A percentile compares a stretch with the other conserved stretches of the same genome.
Evolutionary conservation across 176 grass and related monocot genomes (phyloP).

Genomic region (Poa pratensis): DNA sequence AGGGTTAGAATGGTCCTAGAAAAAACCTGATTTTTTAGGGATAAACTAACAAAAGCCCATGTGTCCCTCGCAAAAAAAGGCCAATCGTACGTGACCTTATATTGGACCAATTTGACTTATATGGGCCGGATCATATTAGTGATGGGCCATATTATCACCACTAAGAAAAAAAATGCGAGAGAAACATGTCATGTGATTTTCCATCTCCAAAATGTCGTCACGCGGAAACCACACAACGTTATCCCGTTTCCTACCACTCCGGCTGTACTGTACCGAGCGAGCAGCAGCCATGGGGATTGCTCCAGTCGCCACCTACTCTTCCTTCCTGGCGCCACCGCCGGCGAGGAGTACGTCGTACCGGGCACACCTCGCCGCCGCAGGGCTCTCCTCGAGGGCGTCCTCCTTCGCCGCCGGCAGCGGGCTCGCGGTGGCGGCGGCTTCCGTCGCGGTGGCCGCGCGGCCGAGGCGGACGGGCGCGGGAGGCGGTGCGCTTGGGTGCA

Average conservation of each 20-base stretch:
- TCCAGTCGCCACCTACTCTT: conserved; percentile 47
- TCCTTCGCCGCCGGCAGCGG: conserved; percentile 35
- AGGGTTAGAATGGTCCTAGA: no score
- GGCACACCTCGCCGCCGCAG: conserved; percentile 23
- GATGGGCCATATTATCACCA: neutral
- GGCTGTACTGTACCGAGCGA: neutral
- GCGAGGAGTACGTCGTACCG: neutral
- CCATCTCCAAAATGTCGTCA: neutral
- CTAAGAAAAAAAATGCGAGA: neutral
- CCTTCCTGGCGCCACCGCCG: neutral
- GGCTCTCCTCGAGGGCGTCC: conserved; percentile 48
- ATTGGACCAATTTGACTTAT: neutral
- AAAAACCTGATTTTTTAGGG: neutral
- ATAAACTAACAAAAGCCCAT: neutral
- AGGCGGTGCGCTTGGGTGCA: conserved; percentile 60
- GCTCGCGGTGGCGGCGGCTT: conserved; percentile 29
- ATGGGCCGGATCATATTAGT: neutral
- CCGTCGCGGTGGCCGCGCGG: conserved; percentile 23
- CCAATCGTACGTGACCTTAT: neutral
- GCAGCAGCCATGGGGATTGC: conserved; percentile 42
- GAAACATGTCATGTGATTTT: neutral
- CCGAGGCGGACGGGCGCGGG: conserved; percentile 42
- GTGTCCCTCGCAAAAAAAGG: no score
- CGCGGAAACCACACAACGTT: neutral
- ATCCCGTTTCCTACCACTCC: conserved; percentile 24